Conservation (phyloP, 2,329 filamentous ascomycete genomes). For the Nigrospora oryzae region DNA sequence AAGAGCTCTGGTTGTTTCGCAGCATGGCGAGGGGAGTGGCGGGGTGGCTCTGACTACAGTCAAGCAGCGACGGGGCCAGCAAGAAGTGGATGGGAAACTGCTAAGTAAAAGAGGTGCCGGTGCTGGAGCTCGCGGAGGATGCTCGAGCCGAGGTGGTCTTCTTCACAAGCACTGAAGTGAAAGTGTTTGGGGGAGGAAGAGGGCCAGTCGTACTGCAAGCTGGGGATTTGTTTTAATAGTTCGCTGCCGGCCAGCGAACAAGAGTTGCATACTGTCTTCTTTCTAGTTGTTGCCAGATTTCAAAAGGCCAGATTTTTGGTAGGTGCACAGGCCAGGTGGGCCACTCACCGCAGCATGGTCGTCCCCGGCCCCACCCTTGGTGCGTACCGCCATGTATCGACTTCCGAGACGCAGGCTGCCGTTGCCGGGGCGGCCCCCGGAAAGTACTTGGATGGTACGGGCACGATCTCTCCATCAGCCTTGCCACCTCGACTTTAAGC, state of each 20-base stretch:
- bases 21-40: slow-evolving; percentile 28
- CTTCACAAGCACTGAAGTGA: too few relatives aligned
- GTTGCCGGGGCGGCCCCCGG: background rate
- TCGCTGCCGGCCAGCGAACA: too few relatives aligned
- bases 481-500: background rate
- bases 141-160: too few relatives aligned
- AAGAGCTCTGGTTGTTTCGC: slow-evolving; percentile 54
- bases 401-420: background rate
- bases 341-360: background rate
- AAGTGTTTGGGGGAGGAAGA: too few relatives aligned
- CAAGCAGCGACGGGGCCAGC: too few relatives aligned
- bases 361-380: background rate
- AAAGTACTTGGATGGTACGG: background rate
- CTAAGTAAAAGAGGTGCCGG: too few relatives aligned
- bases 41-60: background rate
- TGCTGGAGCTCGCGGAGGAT: too few relatives aligned
- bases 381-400: background rate
- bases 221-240: too few relatives aligned
- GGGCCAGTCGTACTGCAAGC: too few relatives aligned
- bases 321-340: slow-evolving; percentile 13
- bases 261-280: too few relatives aligned
- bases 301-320: slow-evolving; percentile 23
- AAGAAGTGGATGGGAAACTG: too few relatives aligned
- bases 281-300: slow-evolving; percentile 20
- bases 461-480: background rate